phyloP scores from a whole-genome alignment of 169 alveolate genomes.

The Cryptosporidium ubiquitum region DNA sequence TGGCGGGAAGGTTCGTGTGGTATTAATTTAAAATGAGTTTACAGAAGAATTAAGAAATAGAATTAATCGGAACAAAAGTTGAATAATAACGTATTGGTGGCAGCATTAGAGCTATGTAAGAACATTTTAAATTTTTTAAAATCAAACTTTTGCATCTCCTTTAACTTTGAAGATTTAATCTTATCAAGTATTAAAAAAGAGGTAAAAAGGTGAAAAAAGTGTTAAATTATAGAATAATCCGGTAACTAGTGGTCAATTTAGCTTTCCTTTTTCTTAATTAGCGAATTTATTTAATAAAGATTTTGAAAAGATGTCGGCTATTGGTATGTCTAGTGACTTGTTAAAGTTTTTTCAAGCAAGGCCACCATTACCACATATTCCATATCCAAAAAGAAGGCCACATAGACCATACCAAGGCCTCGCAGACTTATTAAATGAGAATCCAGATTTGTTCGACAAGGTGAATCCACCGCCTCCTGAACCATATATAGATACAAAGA shows the following conservation, averaged over 20 bases:
- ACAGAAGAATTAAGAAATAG: too few relatives aligned
- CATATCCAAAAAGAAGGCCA: constrained; percentile 27
- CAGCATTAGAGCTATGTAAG: too few relatives aligned
- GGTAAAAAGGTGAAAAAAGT: background rate
- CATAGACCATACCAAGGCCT: constrained; percentile 43
- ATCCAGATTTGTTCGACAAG: constrained; percentile 59
- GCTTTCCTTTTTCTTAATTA: too few relatives aligned
- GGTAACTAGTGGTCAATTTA: too few relatives aligned
- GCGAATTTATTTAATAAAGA: background rate
- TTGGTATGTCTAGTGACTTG: constrained; percentile 53
- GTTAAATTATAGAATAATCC: too few relatives aligned
- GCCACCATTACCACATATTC: constrained; percentile 62
- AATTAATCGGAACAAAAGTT: background rate
- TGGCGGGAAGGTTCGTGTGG: background rate
- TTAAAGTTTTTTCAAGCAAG: constrained; percentile 59
- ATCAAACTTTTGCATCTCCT: too few relatives aligned
- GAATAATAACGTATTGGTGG: background rate
- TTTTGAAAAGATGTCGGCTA: constrained; percentile 26
- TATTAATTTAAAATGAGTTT: too few relatives aligned
- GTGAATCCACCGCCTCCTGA: background rate
- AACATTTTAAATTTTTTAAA: too few relatives aligned
- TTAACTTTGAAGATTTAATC: background rate
- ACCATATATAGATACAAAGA: constrained; percentile 15
- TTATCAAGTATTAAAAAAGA: background rate
- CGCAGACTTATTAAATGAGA: constrained; percentile 12